Percentiles rank a stretch among this genome's conserved stretches.
These are phyloP conservation scores for Candida verbasci DNA, from an alignment of 805 yeast species.

Conservation along the genomic window DNA sequence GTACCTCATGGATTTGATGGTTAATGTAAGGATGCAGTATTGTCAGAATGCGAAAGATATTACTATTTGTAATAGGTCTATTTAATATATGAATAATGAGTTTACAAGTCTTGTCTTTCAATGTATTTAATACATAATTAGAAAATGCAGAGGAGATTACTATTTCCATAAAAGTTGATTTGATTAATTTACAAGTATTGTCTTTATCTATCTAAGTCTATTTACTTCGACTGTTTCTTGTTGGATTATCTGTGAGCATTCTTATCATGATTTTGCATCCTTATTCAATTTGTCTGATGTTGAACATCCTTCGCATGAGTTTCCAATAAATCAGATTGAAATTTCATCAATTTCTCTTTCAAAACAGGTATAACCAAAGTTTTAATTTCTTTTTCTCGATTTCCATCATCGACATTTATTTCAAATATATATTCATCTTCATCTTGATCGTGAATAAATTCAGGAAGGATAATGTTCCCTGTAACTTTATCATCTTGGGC, in stretches of 20 bases:
- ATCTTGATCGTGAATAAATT: constrained; percentile 73
- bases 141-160: no score
- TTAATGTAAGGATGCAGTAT: no score
- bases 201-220: constrained; percentile 5
- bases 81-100: no score
- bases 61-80: no score
- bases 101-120: no score
- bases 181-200: no score
- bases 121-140: no score
- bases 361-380: constrained; percentile 50
- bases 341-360: constrained; percentile 44
- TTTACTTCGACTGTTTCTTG: no score
- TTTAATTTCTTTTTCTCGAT: constrained; percentile 44
- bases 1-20: constrained; percentile 47
- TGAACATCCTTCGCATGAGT: constrained; percentile 64
- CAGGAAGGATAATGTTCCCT: constrained; percentile 53
- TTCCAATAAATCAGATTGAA: constrained; percentile 58
- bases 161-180: no score
- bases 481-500: constrained; percentile 26
- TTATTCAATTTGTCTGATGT: constrained; percentile 39
- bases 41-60: no score
- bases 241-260: no score
- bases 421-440: constrained; percentile 59
- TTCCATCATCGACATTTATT: constrained; percentile 33
- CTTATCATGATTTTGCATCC: no score